These are phyloP conservation scores for Cucumis variabilis DNA, from an alignment of 331 rosid genomes.

Conservation along the genomic window DNA sequence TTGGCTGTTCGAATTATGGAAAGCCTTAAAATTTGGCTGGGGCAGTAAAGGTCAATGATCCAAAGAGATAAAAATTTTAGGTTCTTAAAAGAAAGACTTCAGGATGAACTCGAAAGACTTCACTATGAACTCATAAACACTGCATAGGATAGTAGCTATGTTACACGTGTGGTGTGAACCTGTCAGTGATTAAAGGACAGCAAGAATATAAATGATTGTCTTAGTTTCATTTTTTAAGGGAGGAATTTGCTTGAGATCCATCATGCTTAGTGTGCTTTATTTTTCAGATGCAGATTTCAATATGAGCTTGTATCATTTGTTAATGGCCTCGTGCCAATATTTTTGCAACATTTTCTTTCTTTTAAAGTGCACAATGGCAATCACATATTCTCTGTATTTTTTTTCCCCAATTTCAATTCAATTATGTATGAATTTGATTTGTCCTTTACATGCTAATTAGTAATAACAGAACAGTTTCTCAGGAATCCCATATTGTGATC, in stretches of 20 bases:
- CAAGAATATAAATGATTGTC: not conserved
- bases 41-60: not conserved
- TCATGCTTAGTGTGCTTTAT: not conserved
- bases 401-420: conserved; percentile 7
- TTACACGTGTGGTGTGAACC: not conserved
- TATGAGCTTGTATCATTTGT: conserved; percentile 7
- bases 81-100: not conserved
- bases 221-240: not conserved
- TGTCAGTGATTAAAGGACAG: not conserved
- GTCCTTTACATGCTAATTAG: not conserved
- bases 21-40: not conserved
- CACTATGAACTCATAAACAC: not conserved
- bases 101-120: too few species aligned
- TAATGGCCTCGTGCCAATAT: not conserved
- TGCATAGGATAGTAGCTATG: not conserved
- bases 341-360: conserved; percentile 3
- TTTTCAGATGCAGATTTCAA: conserved; percentile 9
- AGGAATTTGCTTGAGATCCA: not conserved
- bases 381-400: not conserved
- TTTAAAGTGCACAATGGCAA: not conserved
- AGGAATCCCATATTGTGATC: not conserved
- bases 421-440: not conserved
- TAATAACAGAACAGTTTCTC: conserved; percentile 11
- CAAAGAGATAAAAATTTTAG: not conserved
- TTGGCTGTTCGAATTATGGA: not conserved